Conservation (phyloP, 768 basidiomycete genomes). For the Pulveroboletus ravenelii region DNA sequence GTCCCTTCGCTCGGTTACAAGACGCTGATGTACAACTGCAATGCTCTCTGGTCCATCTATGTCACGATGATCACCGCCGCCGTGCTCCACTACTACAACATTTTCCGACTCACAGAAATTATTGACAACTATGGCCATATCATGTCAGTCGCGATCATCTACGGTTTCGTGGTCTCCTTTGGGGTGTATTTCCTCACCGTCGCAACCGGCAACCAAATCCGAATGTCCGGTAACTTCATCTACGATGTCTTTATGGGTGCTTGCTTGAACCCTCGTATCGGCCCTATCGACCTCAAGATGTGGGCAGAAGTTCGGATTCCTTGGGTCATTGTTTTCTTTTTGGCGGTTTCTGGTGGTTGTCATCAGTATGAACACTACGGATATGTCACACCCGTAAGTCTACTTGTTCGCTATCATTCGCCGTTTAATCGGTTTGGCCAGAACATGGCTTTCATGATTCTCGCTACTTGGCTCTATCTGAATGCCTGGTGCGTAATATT, state of each 20-base stretch:
- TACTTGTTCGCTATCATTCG: not conserved
- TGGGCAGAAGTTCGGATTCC: conserved; percentile 97
- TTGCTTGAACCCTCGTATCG: conserved; percentile 87
- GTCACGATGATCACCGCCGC: conserved; percentile 72
- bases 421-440: conserved; percentile 25
- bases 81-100: conserved; percentile 67
- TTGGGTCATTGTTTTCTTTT: conserved; percentile 93
- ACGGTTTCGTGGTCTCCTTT: conserved; percentile 77
- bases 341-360: conserved; percentile 86
- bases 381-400: conserved; percentile 81
- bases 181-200: conserved; percentile 79
- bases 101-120: conserved; percentile 90
- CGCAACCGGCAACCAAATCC: conserved; percentile 70
- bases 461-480: conserved; percentile 94
- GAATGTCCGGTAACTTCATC: conserved; percentile 93
- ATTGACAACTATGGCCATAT: conserved; percentile 95
- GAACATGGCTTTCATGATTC: conserved; percentile 97
- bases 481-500: conserved; percentile 72
- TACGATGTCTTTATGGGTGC: conserved; percentile 99
- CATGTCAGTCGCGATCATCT: conserved; percentile 94
- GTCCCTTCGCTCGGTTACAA: conserved; percentile 93
- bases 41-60: conserved; percentile 83
- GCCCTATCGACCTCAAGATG: conserved; percentile 94
- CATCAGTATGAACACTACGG: conserved; percentile 94
- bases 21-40: conserved; percentile 94